Conservation (phyloP, 257 asterid species). For the Leonotis leonurus region DNA sequence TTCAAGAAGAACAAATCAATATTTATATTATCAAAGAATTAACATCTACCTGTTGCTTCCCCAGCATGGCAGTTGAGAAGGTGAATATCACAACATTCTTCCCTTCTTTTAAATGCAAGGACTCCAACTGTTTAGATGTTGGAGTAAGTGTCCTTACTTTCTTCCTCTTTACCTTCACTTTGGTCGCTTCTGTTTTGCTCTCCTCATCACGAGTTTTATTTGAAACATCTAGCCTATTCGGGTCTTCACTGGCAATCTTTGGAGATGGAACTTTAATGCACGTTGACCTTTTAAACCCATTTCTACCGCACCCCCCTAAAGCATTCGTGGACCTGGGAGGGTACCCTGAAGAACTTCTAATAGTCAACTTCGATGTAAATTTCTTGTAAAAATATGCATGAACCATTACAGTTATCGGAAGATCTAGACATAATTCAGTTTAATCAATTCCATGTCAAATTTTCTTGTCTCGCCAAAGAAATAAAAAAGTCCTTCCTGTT, state of each 20-base stretch:
- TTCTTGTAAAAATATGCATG: not conserved
- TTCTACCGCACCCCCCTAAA: conserved; percentile 34
- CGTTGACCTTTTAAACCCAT: conserved; percentile 40
- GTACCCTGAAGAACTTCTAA: conserved; percentile 34
- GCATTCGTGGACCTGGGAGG: conserved; percentile 32
- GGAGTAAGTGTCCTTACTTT: conserved; percentile 49
- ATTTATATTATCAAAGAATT: not conserved
- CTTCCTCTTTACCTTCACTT: conserved; percentile 41
- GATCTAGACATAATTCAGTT: not conserved
- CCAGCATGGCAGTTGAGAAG: conserved; percentile 86
- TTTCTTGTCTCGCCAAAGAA: not conserved
- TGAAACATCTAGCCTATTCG: conserved; percentile 15
- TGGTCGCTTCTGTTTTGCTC: conserved; percentile 26
- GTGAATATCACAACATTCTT: conserved; percentile 64
- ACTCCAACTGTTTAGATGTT: conserved; percentile 70
- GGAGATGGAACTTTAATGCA: conserved; percentile 26
- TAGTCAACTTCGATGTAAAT: conserved; percentile 11
- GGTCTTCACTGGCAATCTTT: conserved; percentile 12
- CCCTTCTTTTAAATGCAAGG: conserved; percentile 79
- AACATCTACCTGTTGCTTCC: conserved; percentile 73
- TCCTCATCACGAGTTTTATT: conserved; percentile 23
- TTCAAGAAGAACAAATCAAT: not conserved
- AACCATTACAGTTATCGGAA: not conserved
- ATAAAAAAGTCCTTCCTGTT: not conserved
- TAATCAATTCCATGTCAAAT: not conserved